Evolutionary conservation across 768 basidiomycete genomes (phyloP), one percentile per base, ranked within the genome.

Genomic region (Leccinum arenicola): DNA sequence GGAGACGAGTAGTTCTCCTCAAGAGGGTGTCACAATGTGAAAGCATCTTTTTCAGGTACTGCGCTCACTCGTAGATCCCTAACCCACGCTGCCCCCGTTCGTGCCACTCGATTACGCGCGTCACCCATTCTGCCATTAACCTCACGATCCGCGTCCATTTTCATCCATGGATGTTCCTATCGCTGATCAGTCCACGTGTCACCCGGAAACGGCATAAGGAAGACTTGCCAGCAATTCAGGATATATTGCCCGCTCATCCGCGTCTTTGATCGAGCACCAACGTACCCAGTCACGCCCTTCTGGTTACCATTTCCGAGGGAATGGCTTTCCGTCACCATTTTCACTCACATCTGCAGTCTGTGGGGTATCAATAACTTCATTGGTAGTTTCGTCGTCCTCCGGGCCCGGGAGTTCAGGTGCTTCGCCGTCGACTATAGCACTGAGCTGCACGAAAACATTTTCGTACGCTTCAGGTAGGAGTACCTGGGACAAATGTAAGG

Each of bases 381-480:
- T 59, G 21, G 47, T 43, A 7, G 23, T 48, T 17, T 62, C 66
- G 1, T 77, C 77, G 1, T 84, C 81, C 19, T 83, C 84, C 0
- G 95, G 95, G 33, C 25, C 25, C 25, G 25, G 25, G 25, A 99
- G 76, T 36, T 85, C 85, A 4, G 96, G 96, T 11, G 95, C 89
- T 57, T 94, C 91, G 0, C 95, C 96, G 63, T 97, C 88, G 2
- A 99, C 95, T 62, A 99, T 98, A 4, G 95, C 95, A n/a, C 89
- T 92, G 43, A 91, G 77, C 71, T 99, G 96, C 3, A 95, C 96
- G 75, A 99, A 96, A 15, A 98, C 95, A 71, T 98, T 98, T 59
- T 87, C 84, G 72, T 97, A 99, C 7, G 94, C 95, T 77, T 98
- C 95, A 27, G 96, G 69, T 97, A 99, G 2, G 96, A 96, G 74